Evolutionary conservation across 352 stramenopile genomes (phyloP).

Genomic region (Phytophthora palmivora): DNA sequence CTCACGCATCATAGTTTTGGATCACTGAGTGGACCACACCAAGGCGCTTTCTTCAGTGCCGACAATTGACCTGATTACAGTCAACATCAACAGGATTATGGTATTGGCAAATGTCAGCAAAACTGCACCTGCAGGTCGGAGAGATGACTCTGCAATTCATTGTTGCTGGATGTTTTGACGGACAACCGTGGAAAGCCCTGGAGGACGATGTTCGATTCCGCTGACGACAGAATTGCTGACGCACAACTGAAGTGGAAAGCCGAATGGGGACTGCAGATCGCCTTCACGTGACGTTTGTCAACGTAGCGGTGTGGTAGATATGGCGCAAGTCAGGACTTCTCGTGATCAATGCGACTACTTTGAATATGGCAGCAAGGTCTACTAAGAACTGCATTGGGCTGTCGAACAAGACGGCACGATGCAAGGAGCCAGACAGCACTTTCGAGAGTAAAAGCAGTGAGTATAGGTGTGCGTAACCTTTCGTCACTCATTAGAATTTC

Average conservation of each 20-base stretch:
- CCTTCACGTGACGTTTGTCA: slow-evolving; percentile 13
- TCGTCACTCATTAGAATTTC: slow-evolving; percentile 14
- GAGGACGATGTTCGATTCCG: slow-evolving; percentile 7
- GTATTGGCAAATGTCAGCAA: too few relatives aligned
- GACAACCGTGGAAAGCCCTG: slow-evolving; percentile 17
- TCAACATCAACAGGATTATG: too few relatives aligned
- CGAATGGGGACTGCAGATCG: slow-evolving; percentile 3
- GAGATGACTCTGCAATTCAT: background rate
- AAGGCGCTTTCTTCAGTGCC: background rate
- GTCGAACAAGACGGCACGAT: too few relatives aligned
- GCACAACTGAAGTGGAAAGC: slow-evolving; percentile 27
- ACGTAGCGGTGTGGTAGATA: slow-evolving; percentile 28
- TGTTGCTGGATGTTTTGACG: slow-evolving; percentile 14
- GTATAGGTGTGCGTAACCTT: too few relatives aligned
- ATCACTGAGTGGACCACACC: background rate
- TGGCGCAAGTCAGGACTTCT: background rate
- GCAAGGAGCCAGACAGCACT: too few relatives aligned
- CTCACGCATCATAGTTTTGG: slow-evolving; percentile 65
- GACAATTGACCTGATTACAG: background rate
- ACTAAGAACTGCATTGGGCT: too few relatives aligned
- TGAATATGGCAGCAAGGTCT: too few relatives aligned
- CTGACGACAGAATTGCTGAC: slow-evolving; percentile 7
- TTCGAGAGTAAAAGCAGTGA: too few relatives aligned
- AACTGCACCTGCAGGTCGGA: background rate
- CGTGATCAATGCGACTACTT: too few relatives aligned